Evolutionary conservation across 2,329 filamentous ascomycete genomes (phyloP).

Genomic region (Fusarium luffae): DNA sequence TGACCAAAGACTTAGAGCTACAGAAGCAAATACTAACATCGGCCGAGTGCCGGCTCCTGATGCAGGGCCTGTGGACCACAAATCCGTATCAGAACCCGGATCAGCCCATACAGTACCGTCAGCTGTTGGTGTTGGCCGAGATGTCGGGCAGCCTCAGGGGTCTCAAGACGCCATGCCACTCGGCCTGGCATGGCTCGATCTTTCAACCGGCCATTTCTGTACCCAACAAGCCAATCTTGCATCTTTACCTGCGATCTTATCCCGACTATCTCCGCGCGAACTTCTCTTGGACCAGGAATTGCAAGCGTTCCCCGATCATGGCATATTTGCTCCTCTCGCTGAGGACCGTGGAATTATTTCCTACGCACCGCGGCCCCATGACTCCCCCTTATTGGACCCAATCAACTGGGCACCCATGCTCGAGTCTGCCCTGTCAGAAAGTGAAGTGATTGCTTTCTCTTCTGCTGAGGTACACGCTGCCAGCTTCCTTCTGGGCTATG

Average conservation of each 20-base stretch:
- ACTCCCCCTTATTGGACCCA: conserved; percentile 59
- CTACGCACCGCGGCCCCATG: conserved; percentile 70
- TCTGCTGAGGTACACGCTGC: conserved; percentile 79
- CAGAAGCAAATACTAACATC: conserved; percentile 72
- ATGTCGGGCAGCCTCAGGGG: conserved; percentile 28
- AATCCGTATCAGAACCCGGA: conserved; percentile 28
- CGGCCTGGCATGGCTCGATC: conserved; percentile 91
- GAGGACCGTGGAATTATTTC: conserved; percentile 82
- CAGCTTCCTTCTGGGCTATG: conserved; percentile 84
- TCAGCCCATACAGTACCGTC: conserved; percentile 36
- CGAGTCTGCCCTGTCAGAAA: conserved; percentile 73
- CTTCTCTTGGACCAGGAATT: conserved; percentile 79
- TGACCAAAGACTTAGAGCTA: background rate
- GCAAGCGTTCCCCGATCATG: conserved; percentile 67
- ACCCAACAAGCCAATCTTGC: conserved; percentile 80
- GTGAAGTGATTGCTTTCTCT: conserved; percentile 68
- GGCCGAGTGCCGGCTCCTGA: conserved; percentile 27
- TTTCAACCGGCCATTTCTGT: conserved; percentile 94
- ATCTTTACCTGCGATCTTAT: conserved; percentile 81
- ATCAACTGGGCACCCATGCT: conserved; percentile 80
- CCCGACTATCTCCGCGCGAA: conserved; percentile 85
- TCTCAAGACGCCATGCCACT: conserved; percentile 54
- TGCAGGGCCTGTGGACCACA: conserved; percentile 24
- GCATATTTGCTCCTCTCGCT: conserved; percentile 74
- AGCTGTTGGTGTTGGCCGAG: conserved; percentile 36